phyloP scores from a whole-genome alignment of 768 basidiomycete genomes.

The Pleurotus cornucopiae region DNA sequence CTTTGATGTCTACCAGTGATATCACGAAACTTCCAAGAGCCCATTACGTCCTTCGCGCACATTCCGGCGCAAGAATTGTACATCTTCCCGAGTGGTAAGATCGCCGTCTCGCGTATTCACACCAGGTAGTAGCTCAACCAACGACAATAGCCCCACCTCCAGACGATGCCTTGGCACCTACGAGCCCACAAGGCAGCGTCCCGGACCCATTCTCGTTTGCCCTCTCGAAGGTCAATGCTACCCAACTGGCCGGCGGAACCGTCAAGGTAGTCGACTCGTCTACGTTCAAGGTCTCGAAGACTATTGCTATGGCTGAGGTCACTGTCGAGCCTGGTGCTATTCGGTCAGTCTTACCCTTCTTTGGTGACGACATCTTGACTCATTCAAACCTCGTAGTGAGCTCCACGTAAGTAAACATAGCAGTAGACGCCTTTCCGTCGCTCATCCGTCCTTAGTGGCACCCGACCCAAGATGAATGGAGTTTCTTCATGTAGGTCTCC shows the following conservation, averaged over 20 bases:
- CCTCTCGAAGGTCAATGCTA: slow-evolving; percentile 43
- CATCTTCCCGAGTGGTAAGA: slow-evolving; percentile 36
- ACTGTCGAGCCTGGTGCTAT: slow-evolving; percentile 55
- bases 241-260: slow-evolving; percentile 45
- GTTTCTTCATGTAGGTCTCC: slow-evolving; percentile 45
- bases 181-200: slow-evolving; percentile 43
- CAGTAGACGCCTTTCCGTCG: not conserved
- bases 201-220: slow-evolving; percentile 50
- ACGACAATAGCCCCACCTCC: slow-evolving; percentile 27
- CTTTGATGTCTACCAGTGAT: slow-evolving; percentile 28
- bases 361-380: slow-evolving; percentile 10
- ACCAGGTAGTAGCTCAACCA: not conserved
- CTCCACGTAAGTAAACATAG: slow-evolving; percentile 40
- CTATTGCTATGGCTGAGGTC: slow-evolving; percentile 55
- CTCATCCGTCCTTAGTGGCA: slow-evolving; percentile 49
- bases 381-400: slow-evolving; percentile 29
- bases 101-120: not conserved
- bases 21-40: slow-evolving; percentile 58
- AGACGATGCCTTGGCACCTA: slow-evolving; percentile 33
- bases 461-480: slow-evolving; percentile 66
- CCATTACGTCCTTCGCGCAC: slow-evolving; percentile 42
- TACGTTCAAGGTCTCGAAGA: slow-evolving; percentile 48
- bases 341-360: slow-evolving; percentile 28
- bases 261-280: slow-evolving; percentile 57
- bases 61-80: slow-evolving; percentile 55